Conservation (phyloP, 208 protist species). For the Acanthamoeba healyi region DNA sequence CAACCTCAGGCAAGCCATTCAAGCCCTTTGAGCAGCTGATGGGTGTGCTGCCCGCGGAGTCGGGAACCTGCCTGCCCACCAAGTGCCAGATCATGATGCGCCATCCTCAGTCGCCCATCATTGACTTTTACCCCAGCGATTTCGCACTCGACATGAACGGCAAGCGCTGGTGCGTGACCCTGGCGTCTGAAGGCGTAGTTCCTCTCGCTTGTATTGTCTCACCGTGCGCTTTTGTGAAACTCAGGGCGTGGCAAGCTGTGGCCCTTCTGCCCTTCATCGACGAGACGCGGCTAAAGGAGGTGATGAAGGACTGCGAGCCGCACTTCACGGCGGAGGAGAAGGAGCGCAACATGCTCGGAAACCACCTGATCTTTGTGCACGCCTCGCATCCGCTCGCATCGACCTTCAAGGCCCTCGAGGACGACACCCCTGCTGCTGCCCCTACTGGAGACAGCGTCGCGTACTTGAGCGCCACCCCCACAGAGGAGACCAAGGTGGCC, state of each 20-base stretch:
- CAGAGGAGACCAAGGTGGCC: background rate
- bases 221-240: too few species aligned
- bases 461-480: background rate
- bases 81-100: slow-evolving; percentile 61
- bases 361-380: slow-evolving; percentile 69
- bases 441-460: background rate
- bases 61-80: background rate
- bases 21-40: slow-evolving; percentile 98
- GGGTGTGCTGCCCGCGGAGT: slow-evolving; percentile 95
- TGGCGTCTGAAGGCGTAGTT: slow-evolving; percentile 78
- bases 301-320: slow-evolving; percentile 46
- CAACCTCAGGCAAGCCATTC: slow-evolving; percentile 92
- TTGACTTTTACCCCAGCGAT: slow-evolving; percentile 97
- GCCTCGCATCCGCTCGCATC: slow-evolving; percentile 16
- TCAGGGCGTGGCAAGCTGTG: slow-evolving; percentile 85
- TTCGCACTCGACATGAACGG: slow-evolving; percentile 98
- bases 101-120: slow-evolving; percentile 70
- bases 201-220: too few species aligned
- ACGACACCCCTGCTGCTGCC: background rate
- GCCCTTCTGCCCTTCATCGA: slow-evolving; percentile 94
- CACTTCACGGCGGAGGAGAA: slow-evolving; percentile 13
- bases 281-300: slow-evolving; percentile 82
- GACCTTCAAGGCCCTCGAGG: slow-evolving; percentile 8
- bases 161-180: slow-evolving; percentile 91
- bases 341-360: background rate